phyloP scores from a whole-genome alignment of 306 rosid genomes.

The Ormosia semicastrata region DNA sequence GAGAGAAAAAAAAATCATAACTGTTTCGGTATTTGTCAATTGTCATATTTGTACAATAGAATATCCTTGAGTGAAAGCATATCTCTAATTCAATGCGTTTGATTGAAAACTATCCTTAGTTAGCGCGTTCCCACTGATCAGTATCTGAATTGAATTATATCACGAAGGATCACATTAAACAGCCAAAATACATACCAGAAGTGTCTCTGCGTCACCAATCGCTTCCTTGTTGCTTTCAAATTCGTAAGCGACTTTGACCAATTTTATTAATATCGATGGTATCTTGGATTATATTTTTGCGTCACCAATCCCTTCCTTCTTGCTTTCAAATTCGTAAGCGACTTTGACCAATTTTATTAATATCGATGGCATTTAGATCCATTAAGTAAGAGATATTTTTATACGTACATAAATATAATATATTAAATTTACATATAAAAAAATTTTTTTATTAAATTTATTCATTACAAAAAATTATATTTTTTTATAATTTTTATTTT shows the following conservation, averaged over 20 bases:
- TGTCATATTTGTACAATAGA: background rate
- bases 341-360: background rate
- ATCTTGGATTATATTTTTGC: too few species aligned
- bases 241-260: constrained; percentile 2
- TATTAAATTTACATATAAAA: too few species aligned
- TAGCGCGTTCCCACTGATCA: too few species aligned
- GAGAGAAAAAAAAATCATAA: background rate
- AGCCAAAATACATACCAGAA: background rate
- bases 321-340: background rate
- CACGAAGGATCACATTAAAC: too few species aligned
- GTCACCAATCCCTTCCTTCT: background rate
- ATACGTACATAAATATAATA: too few species aligned
- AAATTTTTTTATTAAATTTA: too few species aligned
- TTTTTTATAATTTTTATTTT: too few species aligned
- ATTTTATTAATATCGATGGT: background rate
- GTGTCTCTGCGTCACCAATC: background rate
- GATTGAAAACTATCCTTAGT: background rate
- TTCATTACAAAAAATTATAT: too few species aligned
- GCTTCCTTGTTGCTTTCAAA: background rate
- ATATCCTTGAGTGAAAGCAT: background rate
- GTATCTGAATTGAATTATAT: too few species aligned
- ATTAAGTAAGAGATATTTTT: too few species aligned
- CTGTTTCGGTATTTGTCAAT: background rate
- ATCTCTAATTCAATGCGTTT: background rate
- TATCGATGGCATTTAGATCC: background rate